phyloP scores from a whole-genome alignment of 257 asterid species.

The Solanum habrochaites region DNA sequence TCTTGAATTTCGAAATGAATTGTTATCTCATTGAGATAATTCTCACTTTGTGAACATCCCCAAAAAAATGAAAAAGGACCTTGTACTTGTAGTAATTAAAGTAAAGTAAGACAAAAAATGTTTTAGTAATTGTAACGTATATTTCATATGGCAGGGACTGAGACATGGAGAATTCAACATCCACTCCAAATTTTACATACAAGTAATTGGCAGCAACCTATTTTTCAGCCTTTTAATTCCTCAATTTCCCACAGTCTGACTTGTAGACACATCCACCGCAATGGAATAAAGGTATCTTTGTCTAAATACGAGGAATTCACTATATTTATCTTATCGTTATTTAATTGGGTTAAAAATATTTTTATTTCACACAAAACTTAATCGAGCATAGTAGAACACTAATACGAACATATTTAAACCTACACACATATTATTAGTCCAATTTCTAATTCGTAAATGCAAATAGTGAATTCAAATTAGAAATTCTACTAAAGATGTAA shows the following conservation, averaged over 20 bases:
- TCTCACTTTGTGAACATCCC: not conserved
- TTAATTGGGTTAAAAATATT: not conserved
- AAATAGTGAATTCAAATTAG: not conserved
- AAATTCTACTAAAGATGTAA: not conserved
- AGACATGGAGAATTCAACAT: not conserved
- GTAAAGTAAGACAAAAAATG: not conserved
- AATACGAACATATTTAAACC: not conserved
- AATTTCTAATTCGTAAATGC: not conserved
- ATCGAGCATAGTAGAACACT: not conserved
- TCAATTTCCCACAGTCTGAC: slow-evolving; percentile 1
- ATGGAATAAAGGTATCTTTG: slow-evolving; percentile 21
- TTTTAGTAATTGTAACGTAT: not conserved
- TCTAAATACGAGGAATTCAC: not conserved
- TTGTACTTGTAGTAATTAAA: not conserved
- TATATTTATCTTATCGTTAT: not conserved
- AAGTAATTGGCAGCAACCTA: not conserved
- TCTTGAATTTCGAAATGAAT: not conserved
- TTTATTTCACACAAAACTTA: not conserved
- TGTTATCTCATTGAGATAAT: not conserved
- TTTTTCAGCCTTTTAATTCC: not conserved
- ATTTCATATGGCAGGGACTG: not conserved
- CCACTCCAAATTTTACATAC: slow-evolving; percentile 1
- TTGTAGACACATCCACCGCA: not conserved
- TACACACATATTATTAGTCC: not conserved
- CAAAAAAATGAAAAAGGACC: not conserved